Conservation (phyloP, 2,329 filamentous ascomycete species). For the Phialocephala subalpina region DNA sequence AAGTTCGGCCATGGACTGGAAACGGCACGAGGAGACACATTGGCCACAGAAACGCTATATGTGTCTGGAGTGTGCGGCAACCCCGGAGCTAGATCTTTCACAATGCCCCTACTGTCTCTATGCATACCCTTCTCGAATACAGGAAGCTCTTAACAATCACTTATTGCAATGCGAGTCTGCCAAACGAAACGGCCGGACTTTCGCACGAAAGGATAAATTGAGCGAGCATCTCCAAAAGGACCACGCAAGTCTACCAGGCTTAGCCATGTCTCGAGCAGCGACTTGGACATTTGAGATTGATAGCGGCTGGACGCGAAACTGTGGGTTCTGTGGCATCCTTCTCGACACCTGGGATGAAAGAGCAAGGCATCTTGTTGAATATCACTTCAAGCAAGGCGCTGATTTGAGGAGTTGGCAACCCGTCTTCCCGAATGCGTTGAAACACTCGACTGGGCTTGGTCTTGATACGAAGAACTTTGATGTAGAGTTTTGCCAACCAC, state of each 20-base stretch:
- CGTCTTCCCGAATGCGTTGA: neutral
- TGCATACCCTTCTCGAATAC: neutral
- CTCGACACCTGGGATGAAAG: constrained; percentile 1
- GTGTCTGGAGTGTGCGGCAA: neutral
- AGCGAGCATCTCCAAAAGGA: constrained; percentile 10
- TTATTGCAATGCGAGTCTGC: neutral
- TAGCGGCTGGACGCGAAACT: neutral
- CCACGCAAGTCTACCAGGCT: neutral
- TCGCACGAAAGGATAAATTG: neutral
- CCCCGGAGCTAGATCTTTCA: neutral
- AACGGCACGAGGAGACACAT: constrained; percentile 6
- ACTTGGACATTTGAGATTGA: neutral
- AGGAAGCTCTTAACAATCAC: neutral
- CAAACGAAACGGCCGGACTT: neutral
- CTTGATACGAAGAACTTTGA: too few relatives aligned
- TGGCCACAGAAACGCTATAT: constrained; percentile 9
- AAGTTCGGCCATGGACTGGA: neutral
- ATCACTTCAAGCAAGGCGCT: neutral
- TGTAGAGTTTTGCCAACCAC: too few relatives aligned
- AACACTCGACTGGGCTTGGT: neutral
- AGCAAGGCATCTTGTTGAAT: neutral
- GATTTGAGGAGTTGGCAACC: neutral
- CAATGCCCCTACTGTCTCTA: neutral
- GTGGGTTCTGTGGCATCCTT: neutral
- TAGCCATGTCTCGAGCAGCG: neutral